A percentile compares a stretch with the other conserved stretches of the same genome.
Evolutionary conservation across 345 rosid genomes (phyloP).

Genomic region (Ceriops tagal): DNA sequence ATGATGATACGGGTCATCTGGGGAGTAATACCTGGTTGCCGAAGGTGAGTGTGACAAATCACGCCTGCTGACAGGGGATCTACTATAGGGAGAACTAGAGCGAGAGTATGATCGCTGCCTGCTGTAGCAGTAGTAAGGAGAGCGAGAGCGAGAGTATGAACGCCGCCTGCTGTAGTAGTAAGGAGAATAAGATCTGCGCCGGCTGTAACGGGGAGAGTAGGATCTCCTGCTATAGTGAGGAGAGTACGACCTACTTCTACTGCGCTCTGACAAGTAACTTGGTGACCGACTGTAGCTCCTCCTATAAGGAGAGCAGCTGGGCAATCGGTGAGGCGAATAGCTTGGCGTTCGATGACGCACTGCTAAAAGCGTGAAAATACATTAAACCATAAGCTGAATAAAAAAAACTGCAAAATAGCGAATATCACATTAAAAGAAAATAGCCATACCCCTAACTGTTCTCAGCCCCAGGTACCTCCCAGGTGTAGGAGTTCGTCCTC

Average conservation of each 20-base stretch:
- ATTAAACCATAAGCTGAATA: neutral
- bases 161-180: constrained; percentile 29
- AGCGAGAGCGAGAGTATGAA: constrained; percentile 21
- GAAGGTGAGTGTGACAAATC: constrained; percentile 46
- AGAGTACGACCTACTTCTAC: constrained; percentile 50
- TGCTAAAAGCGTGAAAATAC: constrained; percentile 12
- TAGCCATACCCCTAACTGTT: constrained; percentile 46
- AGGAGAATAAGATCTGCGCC: constrained; percentile 40
- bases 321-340: constrained; percentile 43
- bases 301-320: constrained; percentile 45
- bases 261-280: constrained; percentile 48
- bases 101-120: constrained; percentile 33
- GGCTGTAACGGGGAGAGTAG: constrained; percentile 35
- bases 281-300: constrained; percentile 42
- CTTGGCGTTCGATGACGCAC: constrained; percentile 43
- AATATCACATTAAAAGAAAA: neutral
- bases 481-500: constrained; percentile 93
- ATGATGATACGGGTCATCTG: constrained; percentile 19
- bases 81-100: constrained; percentile 41
- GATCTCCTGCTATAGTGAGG: constrained; percentile 18
- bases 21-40: constrained; percentile 28
- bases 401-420: neutral
- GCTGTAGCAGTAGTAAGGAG: constrained; percentile 4
- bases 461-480: constrained; percentile 86
- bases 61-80: constrained; percentile 45